Evolutionary conservation across 108 stramenopile species (phyloP).

Genomic region (Cylindrotheca closterium): DNA sequence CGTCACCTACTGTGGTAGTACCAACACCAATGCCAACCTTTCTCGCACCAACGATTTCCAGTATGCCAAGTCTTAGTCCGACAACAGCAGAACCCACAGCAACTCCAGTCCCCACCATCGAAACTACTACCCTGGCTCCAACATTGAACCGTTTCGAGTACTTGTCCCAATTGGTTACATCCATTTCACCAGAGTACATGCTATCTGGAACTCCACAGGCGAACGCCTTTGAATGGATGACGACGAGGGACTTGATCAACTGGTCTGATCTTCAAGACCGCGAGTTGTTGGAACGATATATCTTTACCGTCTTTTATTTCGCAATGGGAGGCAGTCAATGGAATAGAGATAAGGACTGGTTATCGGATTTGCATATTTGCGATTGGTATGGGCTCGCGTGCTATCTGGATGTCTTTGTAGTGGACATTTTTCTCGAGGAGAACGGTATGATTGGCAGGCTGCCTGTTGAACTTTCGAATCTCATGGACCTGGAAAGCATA

Average conservation of each 20-base stretch:
- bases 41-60: background rate
- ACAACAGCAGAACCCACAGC: slow-evolving; percentile 9
- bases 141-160: background rate
- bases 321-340: slow-evolving; percentile 20
- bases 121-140: background rate
- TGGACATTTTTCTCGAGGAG: slow-evolving; percentile 16
- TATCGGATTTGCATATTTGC: slow-evolving; percentile 26
- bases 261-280: slow-evolving; percentile 8
- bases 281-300: slow-evolving; percentile 24
- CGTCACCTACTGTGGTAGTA: slow-evolving; percentile 1
- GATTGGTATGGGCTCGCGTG: slow-evolving; percentile 42
- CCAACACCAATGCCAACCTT: slow-evolving; percentile 9
- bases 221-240: slow-evolving; percentile 19
- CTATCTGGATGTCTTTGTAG: slow-evolving; percentile 13
- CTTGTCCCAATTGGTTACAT: slow-evolving; percentile 1
- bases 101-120: slow-evolving; percentile 1
- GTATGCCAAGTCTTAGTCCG: background rate
- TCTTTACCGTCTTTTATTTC: slow-evolving; percentile 17
- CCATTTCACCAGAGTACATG: slow-evolving; percentile 40
- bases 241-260: slow-evolving; percentile 8
- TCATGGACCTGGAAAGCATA: background rate
- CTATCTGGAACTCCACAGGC: slow-evolving; percentile 43
- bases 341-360: slow-evolving; percentile 11
- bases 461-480: slow-evolving; percentile 10
- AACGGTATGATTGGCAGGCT: slow-evolving; percentile 14